Evolutionary conservation across 202 grass and related monocot genomes (phyloP), one percentile per base, ranked within the genome.

Genomic region (Setaria viridis): DNA sequence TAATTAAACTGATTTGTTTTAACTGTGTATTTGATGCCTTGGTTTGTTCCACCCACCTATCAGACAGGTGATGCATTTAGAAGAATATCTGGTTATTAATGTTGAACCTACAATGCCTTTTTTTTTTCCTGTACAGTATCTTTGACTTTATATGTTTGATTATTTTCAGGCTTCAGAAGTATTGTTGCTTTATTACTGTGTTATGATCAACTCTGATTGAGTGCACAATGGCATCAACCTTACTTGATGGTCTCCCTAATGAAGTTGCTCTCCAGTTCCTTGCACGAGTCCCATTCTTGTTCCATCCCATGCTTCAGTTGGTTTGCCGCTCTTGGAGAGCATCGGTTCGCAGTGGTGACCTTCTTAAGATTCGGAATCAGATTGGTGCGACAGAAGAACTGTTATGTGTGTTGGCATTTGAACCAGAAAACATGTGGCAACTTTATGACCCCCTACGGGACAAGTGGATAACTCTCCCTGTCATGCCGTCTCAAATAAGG

Each of bases 341-440:
- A 82, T 87, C 85, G 48, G 76, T 92, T 87, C 2, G 53, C 80
- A 87, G 79, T 76, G 85, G 87, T 32, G 90, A 92, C 15, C 86
- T 99, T 88, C 81, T 89, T 37, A 92, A 88, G 70, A 86, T 88
- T 51, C 85, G 92, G 42, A 76, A 70, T 84, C 91, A 92, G 51
- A 87, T 93, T 82, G 79, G 80, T 34, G 80, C 35, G 2, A 91
- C 87, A 64, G 97, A 96, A 91, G 90, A 94, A 46, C 83, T 99
- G 73, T 86, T 99, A 30, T 96, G 97, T 65, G 93, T 92, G 48
- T 85, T 99, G 48, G 93, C 93, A 74, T 99, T 99, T 80, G 97
- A 99, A 83, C 93, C 93, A 88, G 97, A 99, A 84, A 99, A 96
- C 64, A 87, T 89, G 84, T 99, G 97, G 97, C 97, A 96, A 80